Evolutionary conservation across 179 eudicot species (phyloP), one percentile per base, ranked within the genome.

Genomic region (Spinacia oleracea): DNA sequence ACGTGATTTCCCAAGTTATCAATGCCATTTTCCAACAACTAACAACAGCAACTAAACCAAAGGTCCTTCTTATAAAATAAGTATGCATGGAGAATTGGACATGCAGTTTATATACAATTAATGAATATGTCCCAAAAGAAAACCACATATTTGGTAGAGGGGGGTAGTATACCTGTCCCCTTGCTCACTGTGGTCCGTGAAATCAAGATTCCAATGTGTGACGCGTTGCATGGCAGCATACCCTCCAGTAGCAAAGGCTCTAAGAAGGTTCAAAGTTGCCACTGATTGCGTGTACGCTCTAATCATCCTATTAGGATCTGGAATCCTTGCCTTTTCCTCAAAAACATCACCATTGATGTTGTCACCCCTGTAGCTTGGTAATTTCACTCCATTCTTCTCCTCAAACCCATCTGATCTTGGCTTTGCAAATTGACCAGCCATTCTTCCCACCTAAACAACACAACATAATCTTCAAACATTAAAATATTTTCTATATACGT

Each of bases 371-470:
- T 87, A 87, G 77, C 86, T 84, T 0, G 89, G 89, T 21, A 87
- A 84, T 78, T 84, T 87, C 48, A 87, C 89, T 42, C 89, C 89
- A 76, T 87, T 73, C 78, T 81, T 84, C 84, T 82, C 89, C 79
- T 87, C 89, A 76, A 80, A 82, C 12, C 66, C 16, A 68, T 87
- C 89, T 25, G 89, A 87, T 84, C 89, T 82, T 50, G 89, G 89
- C 83, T 87, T 87, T 29, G 89, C 87, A 77, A 87, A 87, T 42
- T 87, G 89, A 48, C 89, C 89, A 31, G 89, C 89, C 89, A 87
- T 87, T 87, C 89, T 82, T 29, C 89, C 89, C 60, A 87, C 89
- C 89, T 87, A 56, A 23, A 67, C 23, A 58, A 55, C 64, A 78
- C 23, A 74, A 50, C n/a, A 29, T 10, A 67, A 73, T 27, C 35